Conservation (phyloP, 768 basidiomycete genomes). For the Podaxis rugospora region DNA sequence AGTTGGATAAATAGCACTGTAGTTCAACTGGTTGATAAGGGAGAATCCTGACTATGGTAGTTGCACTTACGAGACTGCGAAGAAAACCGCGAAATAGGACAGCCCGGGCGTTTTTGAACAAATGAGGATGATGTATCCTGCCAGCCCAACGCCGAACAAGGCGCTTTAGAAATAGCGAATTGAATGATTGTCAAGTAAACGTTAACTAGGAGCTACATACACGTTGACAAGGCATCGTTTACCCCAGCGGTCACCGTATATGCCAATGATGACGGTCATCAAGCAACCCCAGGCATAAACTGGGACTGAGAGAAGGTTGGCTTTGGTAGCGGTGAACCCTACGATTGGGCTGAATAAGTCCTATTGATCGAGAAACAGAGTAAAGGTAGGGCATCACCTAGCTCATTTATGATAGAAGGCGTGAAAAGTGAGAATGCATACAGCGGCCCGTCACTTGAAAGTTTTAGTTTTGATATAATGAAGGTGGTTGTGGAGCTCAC, state of each 20-base stretch:
- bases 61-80: conserved; percentile 60
- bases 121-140: conserved; percentile 66
- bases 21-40: not conserved
- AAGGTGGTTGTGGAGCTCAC: conserved; percentile 29
- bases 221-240: conserved; percentile 56
- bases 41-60: not conserved
- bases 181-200: not conserved
- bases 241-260: conserved; percentile 58
- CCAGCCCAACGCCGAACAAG: conserved; percentile 31
- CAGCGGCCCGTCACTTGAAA: conserved; percentile 46
- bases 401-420: conserved; percentile 50
- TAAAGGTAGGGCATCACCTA: conserved; percentile 22
- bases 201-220: conserved; percentile 28
- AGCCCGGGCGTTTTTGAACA: conserved; percentile 53
- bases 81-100: conserved; percentile 70
- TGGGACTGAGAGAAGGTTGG: conserved; percentile 74
- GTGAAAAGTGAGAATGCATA: conserved; percentile 51
- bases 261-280: conserved; percentile 57
- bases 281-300: conserved; percentile 73
- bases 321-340: conserved; percentile 60
- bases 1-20: conserved; percentile 47
- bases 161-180: conserved; percentile 13
- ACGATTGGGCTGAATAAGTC: not conserved
- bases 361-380: not conserved
- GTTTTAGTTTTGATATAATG: conserved; percentile 4